Conservation (phyloP, 2,329 filamentous ascomycete species). For the Arthroderma sp. region DNA sequence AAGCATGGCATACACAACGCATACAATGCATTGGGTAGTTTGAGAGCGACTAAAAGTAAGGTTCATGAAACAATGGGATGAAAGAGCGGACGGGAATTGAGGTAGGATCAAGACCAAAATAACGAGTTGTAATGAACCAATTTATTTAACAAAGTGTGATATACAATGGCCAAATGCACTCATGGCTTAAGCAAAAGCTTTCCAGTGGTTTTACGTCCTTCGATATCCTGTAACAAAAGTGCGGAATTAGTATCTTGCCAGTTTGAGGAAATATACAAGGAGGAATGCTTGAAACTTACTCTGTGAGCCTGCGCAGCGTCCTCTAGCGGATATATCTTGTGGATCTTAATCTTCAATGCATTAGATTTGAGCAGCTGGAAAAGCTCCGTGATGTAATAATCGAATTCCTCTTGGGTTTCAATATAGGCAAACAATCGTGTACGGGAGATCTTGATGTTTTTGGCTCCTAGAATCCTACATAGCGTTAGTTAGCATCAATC, state of each 20-base stretch:
- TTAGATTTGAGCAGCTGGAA: slow-evolving; percentile 57
- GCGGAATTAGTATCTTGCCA: background rate
- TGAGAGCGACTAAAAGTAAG: too few relatives aligned
- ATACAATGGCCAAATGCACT: slow-evolving; percentile 5
- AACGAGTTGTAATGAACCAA: background rate
- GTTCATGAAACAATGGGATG: too few relatives aligned
- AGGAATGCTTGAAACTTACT: slow-evolving; percentile 18
- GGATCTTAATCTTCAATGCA: slow-evolving; percentile 58
- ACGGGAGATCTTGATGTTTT: slow-evolving; percentile 67
- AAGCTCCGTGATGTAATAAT: slow-evolving; percentile 56
- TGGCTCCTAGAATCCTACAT: slow-evolving; percentile 46
- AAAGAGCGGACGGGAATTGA: background rate
- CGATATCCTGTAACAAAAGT: slow-evolving; percentile 47
- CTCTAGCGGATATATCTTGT: slow-evolving; percentile 63
- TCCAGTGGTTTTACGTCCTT: slow-evolving; percentile 69
- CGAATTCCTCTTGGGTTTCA: slow-evolving; percentile 54
- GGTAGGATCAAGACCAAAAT: background rate
- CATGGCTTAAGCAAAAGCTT: slow-evolving; percentile 63
- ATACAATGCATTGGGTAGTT: too few relatives aligned
- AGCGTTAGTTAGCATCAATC: slow-evolving; percentile 1
- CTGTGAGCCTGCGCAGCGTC: slow-evolving; percentile 59
- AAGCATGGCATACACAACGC: too few relatives aligned
- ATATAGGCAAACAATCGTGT: slow-evolving; percentile 62
- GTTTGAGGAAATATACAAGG: background rate
- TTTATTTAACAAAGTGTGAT: background rate